phyloP scores from a whole-genome alignment of 768 basidiomycete genomes.

The Collybia sordida region DNA sequence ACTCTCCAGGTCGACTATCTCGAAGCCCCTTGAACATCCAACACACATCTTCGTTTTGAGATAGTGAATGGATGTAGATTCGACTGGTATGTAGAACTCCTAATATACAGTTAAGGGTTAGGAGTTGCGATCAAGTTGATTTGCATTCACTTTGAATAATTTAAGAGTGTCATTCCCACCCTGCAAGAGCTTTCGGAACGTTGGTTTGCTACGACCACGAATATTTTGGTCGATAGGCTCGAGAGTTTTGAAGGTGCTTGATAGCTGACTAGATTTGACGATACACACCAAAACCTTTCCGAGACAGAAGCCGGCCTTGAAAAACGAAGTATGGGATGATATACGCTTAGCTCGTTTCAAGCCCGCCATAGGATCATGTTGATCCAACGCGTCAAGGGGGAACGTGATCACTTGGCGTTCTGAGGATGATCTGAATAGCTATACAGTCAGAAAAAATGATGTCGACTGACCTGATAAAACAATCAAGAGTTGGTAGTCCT shows the following conservation, averaged over 20 bases:
- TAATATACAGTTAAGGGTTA: constrained; percentile 27
- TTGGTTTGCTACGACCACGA: constrained; percentile 78
- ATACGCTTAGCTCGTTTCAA: constrained; percentile 94
- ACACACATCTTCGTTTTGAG: constrained; percentile 97
- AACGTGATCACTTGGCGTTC: constrained; percentile 97
- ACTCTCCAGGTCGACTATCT: constrained; percentile 96
- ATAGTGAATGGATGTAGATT: constrained; percentile 95
- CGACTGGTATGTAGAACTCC: constrained; percentile 99
- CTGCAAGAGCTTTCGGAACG: constrained; percentile 93
- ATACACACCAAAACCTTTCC: constrained; percentile 92
- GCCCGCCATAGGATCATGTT: constrained; percentile 86
- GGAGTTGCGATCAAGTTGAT: background rate
- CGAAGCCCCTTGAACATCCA: constrained; percentile 95
- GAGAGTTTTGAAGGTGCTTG: constrained; percentile 95
- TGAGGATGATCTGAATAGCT: constrained; percentile 26
- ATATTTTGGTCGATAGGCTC: constrained; percentile 93
- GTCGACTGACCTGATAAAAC: constrained; percentile 88
- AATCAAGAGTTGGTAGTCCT: constrained; percentile 92
- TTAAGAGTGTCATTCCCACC: constrained; percentile 94
- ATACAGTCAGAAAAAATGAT: background rate
- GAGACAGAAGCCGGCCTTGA: constrained; percentile 94
- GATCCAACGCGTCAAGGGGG: constrained; percentile 89
- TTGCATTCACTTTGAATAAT: constrained; percentile 72
- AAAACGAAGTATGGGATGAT: constrained; percentile 95
- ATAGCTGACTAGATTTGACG: constrained; percentile 92